phyloP scores from a whole-genome alignment of 495 filamentous ascomycete species.

The Neurospora sp. region DNA sequence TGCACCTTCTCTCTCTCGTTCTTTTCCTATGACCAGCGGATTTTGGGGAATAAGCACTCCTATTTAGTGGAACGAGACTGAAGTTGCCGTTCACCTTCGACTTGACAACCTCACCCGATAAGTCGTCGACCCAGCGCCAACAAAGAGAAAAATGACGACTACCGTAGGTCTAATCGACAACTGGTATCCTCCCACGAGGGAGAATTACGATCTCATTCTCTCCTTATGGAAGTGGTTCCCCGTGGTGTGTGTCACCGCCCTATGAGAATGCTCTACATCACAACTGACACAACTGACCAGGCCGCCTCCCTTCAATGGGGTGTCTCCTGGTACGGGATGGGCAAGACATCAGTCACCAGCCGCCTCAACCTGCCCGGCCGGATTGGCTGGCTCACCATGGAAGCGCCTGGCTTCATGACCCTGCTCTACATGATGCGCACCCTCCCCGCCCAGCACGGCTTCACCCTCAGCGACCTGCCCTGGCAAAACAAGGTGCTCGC shows the following conservation, averaged over 20 bases:
- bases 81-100: not conserved
- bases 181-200: conserved; percentile 44
- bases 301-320: conserved; percentile 53
- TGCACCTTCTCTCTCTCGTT: not conserved
- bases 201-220: conserved; percentile 39
- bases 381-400: conserved; percentile 80
- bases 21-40: not conserved
- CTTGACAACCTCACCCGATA: not conserved
- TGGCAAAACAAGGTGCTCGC: conserved; percentile 61
- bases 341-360: conserved; percentile 73
- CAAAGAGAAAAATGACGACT: not conserved
- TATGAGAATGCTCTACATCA: not conserved
- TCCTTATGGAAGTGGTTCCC: conserved; percentile 45
- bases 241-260: conserved; percentile 15
- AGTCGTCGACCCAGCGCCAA: not conserved
- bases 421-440: conserved; percentile 67
- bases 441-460: conserved; percentile 44
- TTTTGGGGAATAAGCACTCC: not conserved
- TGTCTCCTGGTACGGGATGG: conserved; percentile 57
- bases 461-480: conserved; percentile 39
- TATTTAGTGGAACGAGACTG: not conserved
- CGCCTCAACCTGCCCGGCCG: conserved; percentile 81
- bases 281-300: conserved; percentile 24
- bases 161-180: conserved; percentile 29
- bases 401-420: conserved; percentile 63